These are phyloP conservation scores for Penicillium sp. DNA, from an alignment of 2,329 filamentous ascomycete species.

Conservation along the genomic window DNA sequence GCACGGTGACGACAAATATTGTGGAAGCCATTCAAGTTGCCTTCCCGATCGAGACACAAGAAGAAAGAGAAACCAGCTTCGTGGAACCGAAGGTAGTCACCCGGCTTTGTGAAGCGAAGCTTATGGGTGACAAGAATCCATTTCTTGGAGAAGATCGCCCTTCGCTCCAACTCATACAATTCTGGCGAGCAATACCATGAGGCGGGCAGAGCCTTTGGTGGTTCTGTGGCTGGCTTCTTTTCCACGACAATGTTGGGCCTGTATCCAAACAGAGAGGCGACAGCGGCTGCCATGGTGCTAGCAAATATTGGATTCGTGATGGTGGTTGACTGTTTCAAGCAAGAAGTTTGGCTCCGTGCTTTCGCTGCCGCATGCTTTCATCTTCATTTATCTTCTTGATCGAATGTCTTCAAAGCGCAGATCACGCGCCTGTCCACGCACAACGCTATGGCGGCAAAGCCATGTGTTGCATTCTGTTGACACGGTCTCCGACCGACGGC, in stretches of 20 bases:
- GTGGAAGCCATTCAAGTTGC: constrained; percentile 59
- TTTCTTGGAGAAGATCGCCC: constrained; percentile 22
- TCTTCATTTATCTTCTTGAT: not conserved
- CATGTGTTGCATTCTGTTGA: not conserved
- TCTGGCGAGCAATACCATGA: constrained; percentile 20
- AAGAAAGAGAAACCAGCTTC: constrained; percentile 61
- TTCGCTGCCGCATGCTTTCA: not conserved
- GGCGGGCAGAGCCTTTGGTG: constrained; percentile 18
- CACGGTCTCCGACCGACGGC: constrained; percentile 10
- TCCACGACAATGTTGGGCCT: constrained; percentile 4
- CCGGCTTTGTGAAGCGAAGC: constrained; percentile 42
- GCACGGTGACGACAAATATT: constrained; percentile 63
- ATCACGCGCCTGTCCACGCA: constrained; percentile 8
- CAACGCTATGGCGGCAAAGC: not conserved
- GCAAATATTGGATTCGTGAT: not conserved
- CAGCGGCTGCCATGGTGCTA: constrained; percentile 17
- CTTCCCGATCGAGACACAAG: constrained; percentile 51
- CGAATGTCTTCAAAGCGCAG: not conserved
- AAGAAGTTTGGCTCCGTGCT: no score
- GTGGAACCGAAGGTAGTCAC: constrained; percentile 60
- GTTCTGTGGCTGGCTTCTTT: not conserved
- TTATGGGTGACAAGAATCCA: constrained; percentile 22
- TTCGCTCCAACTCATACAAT: constrained; percentile 20
- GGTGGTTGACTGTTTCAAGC: not conserved
- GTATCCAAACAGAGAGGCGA: constrained; percentile 22